Conservation (phyloP, 148 eudicot genomes). For the Vaccinium vitisidaea region DNA sequence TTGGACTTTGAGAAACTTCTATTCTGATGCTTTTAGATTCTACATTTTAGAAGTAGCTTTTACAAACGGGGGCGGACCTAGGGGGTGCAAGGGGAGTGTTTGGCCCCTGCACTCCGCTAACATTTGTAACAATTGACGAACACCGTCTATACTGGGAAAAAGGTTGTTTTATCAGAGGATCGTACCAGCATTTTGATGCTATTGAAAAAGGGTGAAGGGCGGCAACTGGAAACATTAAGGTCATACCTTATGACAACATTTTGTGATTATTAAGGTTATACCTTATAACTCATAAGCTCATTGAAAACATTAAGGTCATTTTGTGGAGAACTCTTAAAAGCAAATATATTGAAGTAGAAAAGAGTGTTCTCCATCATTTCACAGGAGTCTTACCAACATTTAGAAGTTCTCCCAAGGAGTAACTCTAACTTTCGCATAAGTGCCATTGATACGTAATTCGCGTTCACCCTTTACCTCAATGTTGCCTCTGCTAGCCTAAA, state of each 20-base stretch:
- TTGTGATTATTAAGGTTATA: neutral
- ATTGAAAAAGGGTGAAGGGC: too few relatives aligned
- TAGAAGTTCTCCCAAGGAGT: neutral
- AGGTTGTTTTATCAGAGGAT: too few relatives aligned
- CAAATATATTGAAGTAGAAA: neutral
- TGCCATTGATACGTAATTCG: neutral
- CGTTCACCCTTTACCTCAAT: neutral
- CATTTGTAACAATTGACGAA: too few relatives aligned
- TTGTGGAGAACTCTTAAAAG: neutral
- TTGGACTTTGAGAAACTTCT: neutral
- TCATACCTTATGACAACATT: neutral
- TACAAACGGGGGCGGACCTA: too few relatives aligned
- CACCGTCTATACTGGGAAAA: too few relatives aligned
- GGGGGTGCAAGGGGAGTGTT: neutral
- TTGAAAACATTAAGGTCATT: too few relatives aligned
- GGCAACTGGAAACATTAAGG: too few relatives aligned
- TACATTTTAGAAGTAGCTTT: neutral
- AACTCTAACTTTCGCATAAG: neutral
- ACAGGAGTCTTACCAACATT: neutral
- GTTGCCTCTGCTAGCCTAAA: neutral
- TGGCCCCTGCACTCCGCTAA: too few relatives aligned
- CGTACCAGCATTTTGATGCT: too few relatives aligned
- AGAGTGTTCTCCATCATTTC: neutral
- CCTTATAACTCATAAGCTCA: too few relatives aligned
- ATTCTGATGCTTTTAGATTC: neutral